Evolutionary conservation across 495 filamentous ascomycete species (phyloP).

Genomic region (Tuber umbilicatum): DNA sequence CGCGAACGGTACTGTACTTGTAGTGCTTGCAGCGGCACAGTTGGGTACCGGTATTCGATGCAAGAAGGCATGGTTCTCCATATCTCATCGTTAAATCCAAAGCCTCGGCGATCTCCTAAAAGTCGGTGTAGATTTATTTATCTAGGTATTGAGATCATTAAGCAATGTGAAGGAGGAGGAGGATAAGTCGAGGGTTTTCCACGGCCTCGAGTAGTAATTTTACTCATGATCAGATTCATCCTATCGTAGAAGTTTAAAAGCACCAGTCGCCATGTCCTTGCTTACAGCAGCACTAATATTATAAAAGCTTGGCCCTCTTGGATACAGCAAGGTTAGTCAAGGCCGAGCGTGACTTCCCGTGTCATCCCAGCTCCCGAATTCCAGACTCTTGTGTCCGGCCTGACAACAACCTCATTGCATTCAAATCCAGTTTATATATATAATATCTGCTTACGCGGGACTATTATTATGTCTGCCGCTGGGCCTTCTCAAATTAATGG

Average conservation of each 20-base stretch:
- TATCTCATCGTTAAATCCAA: neutral
- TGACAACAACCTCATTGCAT: neutral
- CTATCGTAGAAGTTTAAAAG: neutral
- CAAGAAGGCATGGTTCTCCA: neutral
- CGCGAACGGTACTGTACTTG: too few relatives aligned
- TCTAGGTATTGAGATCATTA: neutral
- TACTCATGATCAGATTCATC: neutral
- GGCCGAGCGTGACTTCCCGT: neutral
- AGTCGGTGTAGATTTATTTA: neutral
- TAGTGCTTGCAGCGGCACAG: too few relatives aligned
- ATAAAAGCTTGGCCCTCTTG: neutral
- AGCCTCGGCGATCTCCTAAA: neutral
- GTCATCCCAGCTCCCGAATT: neutral
- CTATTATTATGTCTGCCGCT: neutral
- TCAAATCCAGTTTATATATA: neutral
- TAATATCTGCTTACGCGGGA: neutral
- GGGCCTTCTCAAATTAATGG: constrained; percentile 37
- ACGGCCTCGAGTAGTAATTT: neutral
- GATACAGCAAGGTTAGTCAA: neutral
- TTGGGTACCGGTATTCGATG: neutral
- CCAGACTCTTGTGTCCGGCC: neutral
- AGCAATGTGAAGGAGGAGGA: neutral
- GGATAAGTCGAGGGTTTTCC: neutral
- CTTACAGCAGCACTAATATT: neutral
- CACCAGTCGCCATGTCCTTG: neutral